These are phyloP conservation scores for Hanseniaspora pseudoguilliermondii DNA, from an alignment of 805 yeast species.

Conservation along the genomic window DNA sequence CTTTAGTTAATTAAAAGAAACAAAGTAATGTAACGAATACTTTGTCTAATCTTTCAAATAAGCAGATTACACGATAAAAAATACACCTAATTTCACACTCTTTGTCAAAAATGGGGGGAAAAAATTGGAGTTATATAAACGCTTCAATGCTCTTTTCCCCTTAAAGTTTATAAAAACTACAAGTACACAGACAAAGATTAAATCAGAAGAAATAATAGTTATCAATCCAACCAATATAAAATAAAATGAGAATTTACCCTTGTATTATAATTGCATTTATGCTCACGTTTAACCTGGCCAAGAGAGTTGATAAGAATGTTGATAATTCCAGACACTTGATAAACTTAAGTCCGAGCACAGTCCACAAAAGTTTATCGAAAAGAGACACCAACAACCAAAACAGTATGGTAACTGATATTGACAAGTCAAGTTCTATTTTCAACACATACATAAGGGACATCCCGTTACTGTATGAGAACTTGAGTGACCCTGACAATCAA, in stretches of 20 bases:
- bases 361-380: neutral
- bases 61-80: no score
- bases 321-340: neutral
- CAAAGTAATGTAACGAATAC: no score
- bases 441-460: constrained; percentile 8
- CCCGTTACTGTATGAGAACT: neutral
- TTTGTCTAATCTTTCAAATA: no score
- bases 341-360: neutral
- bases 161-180: no score
- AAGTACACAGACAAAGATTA: neutral
- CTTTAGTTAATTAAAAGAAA: no score
- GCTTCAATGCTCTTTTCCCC: no score
- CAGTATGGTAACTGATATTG: constrained; percentile 4
- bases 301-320: neutral
- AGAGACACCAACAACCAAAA: neutral
- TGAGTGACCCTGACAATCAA: neutral
- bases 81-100: no score
- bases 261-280: neutral
- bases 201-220: neutral
- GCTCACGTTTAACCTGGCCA: neutral
- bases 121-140: no score
- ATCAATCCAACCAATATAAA: neutral
- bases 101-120: no score
- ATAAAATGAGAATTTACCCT: neutral
- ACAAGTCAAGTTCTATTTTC: constrained; percentile 9